These are phyloP conservation scores for Pleurotus citrinopileatus DNA, from an alignment of 768 basidiomycete genomes.

Conservation along the genomic window DNA sequence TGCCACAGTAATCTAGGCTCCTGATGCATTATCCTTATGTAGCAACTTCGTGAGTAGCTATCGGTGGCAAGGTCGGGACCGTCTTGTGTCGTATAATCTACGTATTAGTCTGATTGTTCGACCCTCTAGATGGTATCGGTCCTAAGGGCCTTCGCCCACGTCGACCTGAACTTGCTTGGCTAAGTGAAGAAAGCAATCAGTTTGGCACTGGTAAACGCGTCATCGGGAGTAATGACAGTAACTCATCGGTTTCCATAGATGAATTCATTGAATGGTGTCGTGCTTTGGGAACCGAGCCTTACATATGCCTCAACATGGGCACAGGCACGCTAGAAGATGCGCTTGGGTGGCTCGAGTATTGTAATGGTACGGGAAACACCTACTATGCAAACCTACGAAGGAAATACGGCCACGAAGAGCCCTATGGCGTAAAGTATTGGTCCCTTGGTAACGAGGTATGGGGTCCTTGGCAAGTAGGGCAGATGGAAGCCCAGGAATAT, in stretches of 20 bases:
- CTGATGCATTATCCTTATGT: background rate
- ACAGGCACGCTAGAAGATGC: conserved; percentile 61
- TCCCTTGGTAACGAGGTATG: conserved; percentile 45
- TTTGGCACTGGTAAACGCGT: conserved; percentile 48
- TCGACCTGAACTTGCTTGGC: conserved; percentile 60
- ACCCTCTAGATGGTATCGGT: conserved; percentile 54
- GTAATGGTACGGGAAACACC: conserved; percentile 45
- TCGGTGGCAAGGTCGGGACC: conserved; percentile 42
- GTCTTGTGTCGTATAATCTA: background rate
- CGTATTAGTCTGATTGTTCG: background rate
- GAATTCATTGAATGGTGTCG: conserved; percentile 58
- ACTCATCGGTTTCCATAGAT: conserved; percentile 17
- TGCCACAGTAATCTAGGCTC: background rate
- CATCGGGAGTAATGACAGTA: background rate
- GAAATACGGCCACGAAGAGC: conserved; percentile 54
- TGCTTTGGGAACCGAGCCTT: conserved; percentile 50
- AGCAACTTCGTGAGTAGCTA: conserved; percentile 55
- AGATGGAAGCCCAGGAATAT: conserved; percentile 53
- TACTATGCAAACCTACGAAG: conserved; percentile 56
- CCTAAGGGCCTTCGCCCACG: conserved; percentile 47
- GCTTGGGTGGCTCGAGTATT: conserved; percentile 60
- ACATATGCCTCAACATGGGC: conserved; percentile 63
- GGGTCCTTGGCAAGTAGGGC: conserved; percentile 58
- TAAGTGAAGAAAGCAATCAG: conserved; percentile 56
- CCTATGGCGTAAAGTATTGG: conserved; percentile 43